Conservation (phyloP, 352 stramenopile species). For the Phytophthora pisi region DNA sequence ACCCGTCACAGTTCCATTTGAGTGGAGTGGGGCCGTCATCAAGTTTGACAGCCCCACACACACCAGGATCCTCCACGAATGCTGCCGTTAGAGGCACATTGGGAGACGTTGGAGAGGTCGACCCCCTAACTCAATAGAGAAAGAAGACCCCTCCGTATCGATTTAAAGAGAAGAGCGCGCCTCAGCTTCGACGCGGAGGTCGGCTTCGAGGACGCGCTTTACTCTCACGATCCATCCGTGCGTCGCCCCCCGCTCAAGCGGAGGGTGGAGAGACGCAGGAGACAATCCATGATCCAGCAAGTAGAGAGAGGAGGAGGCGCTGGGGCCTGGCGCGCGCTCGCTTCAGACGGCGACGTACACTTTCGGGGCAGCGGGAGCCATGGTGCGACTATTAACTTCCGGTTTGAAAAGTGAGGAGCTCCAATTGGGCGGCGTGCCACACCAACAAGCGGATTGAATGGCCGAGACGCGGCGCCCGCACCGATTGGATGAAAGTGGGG, state of each 20-base stretch:
- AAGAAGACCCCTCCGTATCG: conserved; percentile 56
- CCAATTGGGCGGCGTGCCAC: background rate
- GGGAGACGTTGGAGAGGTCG: conserved; percentile 63
- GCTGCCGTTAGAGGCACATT: conserved; percentile 66
- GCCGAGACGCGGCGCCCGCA: conserved; percentile 13
- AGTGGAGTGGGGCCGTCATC: conserved; percentile 65
- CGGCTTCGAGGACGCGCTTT: conserved; percentile 42
- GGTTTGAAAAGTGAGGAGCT: conserved; percentile 86
- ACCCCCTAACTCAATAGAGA: background rate
- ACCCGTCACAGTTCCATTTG: conserved; percentile 90
- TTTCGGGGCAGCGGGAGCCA: conserved; percentile 81
- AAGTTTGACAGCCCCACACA: conserved; percentile 51
- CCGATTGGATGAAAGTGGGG: conserved; percentile 42
- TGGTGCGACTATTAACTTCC: conserved; percentile 78
- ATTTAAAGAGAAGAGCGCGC: conserved; percentile 85
- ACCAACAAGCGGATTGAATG: conserved; percentile 41
- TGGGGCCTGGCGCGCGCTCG: background rate
- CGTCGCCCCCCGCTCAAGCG: conserved; percentile 17
- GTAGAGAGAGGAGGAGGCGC: conserved; percentile 1
- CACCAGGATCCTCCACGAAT: conserved; percentile 86
- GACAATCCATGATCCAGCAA: conserved; percentile 53
- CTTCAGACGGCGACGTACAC: conserved; percentile 64
- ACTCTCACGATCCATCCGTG: conserved; percentile 88
- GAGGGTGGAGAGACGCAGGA: conserved; percentile 37
- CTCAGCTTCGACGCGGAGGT: background rate